Conservation (phyloP, 2,329 filamentous ascomycete genomes). For the Venturia pyrina region DNA sequence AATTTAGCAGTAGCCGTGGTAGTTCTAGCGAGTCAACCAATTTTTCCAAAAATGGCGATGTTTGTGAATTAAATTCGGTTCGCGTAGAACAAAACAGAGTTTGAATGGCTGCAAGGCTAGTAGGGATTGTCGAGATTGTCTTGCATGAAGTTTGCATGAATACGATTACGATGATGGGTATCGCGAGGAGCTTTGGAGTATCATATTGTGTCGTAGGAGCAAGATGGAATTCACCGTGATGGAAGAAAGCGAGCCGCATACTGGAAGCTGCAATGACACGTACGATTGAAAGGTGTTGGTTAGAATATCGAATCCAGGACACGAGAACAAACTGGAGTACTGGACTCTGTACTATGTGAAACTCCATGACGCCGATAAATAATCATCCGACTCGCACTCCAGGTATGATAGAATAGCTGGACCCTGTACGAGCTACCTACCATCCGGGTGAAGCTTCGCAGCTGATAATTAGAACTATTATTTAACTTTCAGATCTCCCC, state of each 20-base stretch:
- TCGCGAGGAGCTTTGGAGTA: background rate
- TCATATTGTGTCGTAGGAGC: too few relatives aligned
- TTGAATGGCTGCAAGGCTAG: background rate
- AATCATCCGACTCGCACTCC: background rate
- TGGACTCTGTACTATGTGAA: too few relatives aligned
- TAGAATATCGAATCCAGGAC: background rate
- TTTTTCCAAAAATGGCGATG: background rate
- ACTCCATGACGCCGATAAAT: background rate
- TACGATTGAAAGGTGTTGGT: too few relatives aligned
- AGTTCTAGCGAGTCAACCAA: background rate
- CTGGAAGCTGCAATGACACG: too few relatives aligned
- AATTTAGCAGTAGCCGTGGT: background rate
- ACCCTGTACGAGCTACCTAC: background rate
- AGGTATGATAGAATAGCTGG: background rate
- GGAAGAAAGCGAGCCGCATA: too few relatives aligned
- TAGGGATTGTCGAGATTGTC: background rate
- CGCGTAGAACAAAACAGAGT: background rate
- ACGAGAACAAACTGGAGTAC: background rate
- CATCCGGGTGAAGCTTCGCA: background rate
- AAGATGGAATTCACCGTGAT: too few relatives aligned
- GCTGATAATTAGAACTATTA: background rate
- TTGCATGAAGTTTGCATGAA: constrained; percentile 2
- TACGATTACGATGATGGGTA: too few relatives aligned
- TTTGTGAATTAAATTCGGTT: background rate
- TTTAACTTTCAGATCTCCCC: background rate